phyloP scores from a whole-genome alignment of 2,329 filamentous ascomycete species.

The Colletotrichum sp. region DNA sequence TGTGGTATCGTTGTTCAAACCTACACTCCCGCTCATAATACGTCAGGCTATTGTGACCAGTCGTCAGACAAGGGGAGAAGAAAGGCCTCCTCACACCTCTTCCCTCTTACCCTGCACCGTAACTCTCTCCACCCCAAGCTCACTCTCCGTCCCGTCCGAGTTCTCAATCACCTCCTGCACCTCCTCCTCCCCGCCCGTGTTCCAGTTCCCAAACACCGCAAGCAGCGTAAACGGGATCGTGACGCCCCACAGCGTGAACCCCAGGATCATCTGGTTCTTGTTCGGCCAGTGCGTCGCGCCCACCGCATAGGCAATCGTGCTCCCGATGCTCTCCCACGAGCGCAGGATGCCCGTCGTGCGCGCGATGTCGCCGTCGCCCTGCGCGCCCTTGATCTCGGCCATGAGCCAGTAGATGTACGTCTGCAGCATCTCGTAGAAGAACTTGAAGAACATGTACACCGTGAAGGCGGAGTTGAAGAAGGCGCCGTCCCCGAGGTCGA shows the following conservation, averaged over 20 bases:
- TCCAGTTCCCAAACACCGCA: conserved; percentile 13
- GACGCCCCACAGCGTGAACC: conserved; percentile 2
- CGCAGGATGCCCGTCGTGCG: conserved; percentile 10
- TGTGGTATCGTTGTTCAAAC: no score
- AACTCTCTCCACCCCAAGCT: not conserved
- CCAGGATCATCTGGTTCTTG: conserved; percentile 11
- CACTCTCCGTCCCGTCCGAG: not conserved
- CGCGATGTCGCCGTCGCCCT: conserved; percentile 9
- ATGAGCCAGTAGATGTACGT: conserved; percentile 19
- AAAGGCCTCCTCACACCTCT: not conserved
- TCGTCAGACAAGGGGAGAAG: no score
- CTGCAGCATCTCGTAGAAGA: conserved; percentile 15
- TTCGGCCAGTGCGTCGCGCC: conserved; percentile 14
- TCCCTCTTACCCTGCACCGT: not conserved
- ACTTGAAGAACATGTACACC: conserved; percentile 19
- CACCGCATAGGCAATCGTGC: conserved; percentile 8
- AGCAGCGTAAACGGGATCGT: conserved; percentile 14
- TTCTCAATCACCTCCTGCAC: not conserved
- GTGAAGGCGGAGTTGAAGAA: conserved; percentile 12
- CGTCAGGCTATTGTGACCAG: no score
- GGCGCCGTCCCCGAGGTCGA: conserved; percentile 5
- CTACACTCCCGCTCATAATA: no score
- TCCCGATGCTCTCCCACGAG: conserved; percentile 12
- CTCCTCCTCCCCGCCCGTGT: not conserved
- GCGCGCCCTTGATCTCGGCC: conserved; percentile 15